Conservation (phyloP, 345 rosid species). For the Populus ilicifolia region DNA sequence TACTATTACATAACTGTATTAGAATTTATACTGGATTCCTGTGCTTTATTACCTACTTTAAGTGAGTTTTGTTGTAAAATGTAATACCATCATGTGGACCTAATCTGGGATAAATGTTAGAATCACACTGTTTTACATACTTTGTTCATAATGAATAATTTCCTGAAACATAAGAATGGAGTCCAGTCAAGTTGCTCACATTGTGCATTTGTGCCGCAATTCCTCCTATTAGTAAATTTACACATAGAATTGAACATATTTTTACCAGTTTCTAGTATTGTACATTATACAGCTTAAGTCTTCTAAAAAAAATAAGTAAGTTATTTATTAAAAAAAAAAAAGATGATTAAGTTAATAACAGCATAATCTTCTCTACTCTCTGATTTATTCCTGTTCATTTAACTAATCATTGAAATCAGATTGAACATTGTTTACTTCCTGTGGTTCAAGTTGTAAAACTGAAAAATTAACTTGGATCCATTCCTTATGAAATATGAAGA, state of each 20-base stretch:
- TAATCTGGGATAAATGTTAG: not conserved
- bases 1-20: not conserved
- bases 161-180: not conserved
- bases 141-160: not conserved
- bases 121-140: not conserved
- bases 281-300: not conserved
- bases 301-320: not conserved
- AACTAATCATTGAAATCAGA: not conserved
- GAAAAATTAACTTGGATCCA: not conserved
- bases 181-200: not conserved
- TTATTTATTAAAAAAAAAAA: not conserved
- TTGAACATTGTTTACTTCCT: not conserved
- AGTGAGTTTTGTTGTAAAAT: not conserved
- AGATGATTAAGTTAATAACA: not conserved
- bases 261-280: not conserved
- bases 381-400: not conserved
- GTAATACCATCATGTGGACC: not conserved
- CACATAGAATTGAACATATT: not conserved
- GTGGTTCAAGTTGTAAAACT: not conserved
- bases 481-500: not conserved
- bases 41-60: not conserved
- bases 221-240: not conserved
- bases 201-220: not conserved
- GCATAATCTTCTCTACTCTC: not conserved
- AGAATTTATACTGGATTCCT: not conserved